phyloP scores from a whole-genome alignment of 495 filamentous ascomycete species.

The Xylaria acuta region DNA sequence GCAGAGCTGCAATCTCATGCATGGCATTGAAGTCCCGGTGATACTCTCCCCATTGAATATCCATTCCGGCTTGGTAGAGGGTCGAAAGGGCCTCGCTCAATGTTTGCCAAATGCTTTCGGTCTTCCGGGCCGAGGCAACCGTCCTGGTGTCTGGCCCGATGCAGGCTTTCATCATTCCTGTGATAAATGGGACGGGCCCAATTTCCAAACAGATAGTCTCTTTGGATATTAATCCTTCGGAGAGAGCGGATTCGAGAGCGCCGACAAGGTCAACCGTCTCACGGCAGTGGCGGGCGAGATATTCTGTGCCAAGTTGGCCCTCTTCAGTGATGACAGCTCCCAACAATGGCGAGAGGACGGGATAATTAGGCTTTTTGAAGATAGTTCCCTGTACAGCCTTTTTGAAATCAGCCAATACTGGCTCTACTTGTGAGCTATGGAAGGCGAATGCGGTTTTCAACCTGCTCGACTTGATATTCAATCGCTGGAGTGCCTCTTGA shows the following conservation, averaged over 20 bases:
- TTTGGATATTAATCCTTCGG: conserved; percentile 18
- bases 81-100: conserved; percentile 53
- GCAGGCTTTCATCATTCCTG: conserved; percentile 6
- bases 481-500: not conserved
- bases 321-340: conserved; percentile 57
- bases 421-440: conserved; percentile 70
- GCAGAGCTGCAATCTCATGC: conserved; percentile 58
- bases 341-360: conserved; percentile 66
- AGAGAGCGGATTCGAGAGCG: conserved; percentile 53
- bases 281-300: conserved; percentile 62
- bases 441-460: conserved; percentile 70
- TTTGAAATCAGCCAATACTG: conserved; percentile 64
- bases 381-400: conserved; percentile 48
- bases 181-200: not conserved
- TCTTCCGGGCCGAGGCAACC: not conserved
- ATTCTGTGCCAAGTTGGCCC: conserved; percentile 46
- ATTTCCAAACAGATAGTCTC: conserved; percentile 52
- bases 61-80: conserved; percentile 60
- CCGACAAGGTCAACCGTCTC: conserved; percentile 68
- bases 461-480: conserved; percentile 57
- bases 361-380: conserved; percentile 61
- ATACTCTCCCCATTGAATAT: conserved; percentile 68
- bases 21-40: conserved; percentile 59
- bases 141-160: not conserved
- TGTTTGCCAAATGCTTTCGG: not conserved